phyloP scores from a whole-genome alignment of 306 rosid genomes.

The Hippophae gyantsensis region DNA sequence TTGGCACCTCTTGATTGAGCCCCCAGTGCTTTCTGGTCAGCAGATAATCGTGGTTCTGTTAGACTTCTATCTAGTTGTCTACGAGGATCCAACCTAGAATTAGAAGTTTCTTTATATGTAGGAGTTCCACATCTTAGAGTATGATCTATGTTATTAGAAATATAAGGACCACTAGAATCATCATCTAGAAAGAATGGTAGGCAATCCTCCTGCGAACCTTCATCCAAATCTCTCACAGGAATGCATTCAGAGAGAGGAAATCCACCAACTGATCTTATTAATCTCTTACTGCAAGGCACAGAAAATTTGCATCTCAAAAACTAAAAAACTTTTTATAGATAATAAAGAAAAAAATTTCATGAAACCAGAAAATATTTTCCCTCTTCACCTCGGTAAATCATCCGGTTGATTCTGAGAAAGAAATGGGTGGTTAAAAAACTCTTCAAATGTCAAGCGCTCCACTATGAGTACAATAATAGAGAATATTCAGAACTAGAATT shows the following conservation, averaged over 20 bases:
- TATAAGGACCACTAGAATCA: slow-evolving; percentile 58
- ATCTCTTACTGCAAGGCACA: slow-evolving; percentile 36
- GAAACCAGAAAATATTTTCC: slow-evolving; percentile 16
- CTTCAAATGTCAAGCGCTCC: slow-evolving; percentile 90
- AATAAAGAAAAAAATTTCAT: background rate
- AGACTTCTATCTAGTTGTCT: slow-evolving; percentile 36
- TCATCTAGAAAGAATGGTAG: slow-evolving; percentile 83
- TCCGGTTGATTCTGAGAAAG: slow-evolving; percentile 45
- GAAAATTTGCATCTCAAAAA: slow-evolving; percentile 16
- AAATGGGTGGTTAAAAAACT: slow-evolving; percentile 80
- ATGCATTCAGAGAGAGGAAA: slow-evolving; percentile 35
- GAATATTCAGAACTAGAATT: background rate
- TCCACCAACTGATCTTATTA: slow-evolving; percentile 46
- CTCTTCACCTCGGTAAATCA: slow-evolving; percentile 50
- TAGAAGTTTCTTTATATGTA: slow-evolving; percentile 36
- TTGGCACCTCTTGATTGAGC: slow-evolving; percentile 50
- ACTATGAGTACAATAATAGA: slow-evolving; percentile 44
- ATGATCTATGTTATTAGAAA: slow-evolving; percentile 27
- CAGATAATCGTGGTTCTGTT: slow-evolving; percentile 30
- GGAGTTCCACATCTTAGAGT: slow-evolving; percentile 35
- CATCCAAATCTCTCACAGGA: slow-evolving; percentile 45
- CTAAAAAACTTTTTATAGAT: slow-evolving; percentile 6
- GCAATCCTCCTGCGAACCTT: slow-evolving; percentile 69
- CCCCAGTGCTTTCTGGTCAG: slow-evolving; percentile 32
- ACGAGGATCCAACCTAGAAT: slow-evolving; percentile 38